phyloP scores from a whole-genome alignment of 495 filamentous ascomycete species.

The Cudoniella acicularis region DNA sequence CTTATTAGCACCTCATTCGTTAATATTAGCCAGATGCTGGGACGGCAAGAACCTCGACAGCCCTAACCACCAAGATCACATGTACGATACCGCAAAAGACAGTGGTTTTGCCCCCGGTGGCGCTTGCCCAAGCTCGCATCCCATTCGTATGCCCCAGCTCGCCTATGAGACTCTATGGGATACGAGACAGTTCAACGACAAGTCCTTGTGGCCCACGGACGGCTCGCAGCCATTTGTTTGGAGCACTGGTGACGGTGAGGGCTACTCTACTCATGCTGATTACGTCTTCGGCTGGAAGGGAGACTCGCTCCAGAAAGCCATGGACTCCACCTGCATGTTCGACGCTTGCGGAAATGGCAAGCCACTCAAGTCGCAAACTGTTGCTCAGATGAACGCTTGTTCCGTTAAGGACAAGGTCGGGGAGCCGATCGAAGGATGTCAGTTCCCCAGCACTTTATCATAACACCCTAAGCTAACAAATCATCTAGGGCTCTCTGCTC shows the following conservation, averaged over 20 bases:
- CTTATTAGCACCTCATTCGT: slow-evolving; percentile 30
- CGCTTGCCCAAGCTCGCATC: slow-evolving; percentile 47
- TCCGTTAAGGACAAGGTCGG: slow-evolving; percentile 36
- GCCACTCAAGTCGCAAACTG: slow-evolving; percentile 42
- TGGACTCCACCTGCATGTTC: slow-evolving; percentile 48
- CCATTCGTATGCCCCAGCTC: slow-evolving; percentile 50
- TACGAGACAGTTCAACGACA: slow-evolving; percentile 44
- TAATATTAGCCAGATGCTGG: slow-evolving; percentile 58
- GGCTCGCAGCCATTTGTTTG: slow-evolving; percentile 43
- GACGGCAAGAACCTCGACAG: slow-evolving; percentile 67
- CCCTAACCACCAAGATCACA: slow-evolving; percentile 51
- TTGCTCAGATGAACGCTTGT: slow-evolving; percentile 41
- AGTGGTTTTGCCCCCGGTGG: slow-evolving; percentile 41
- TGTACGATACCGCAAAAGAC: slow-evolving; percentile 27
- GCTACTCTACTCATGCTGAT: slow-evolving; percentile 66
- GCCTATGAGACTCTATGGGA: slow-evolving; percentile 59
- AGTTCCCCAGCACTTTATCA: slow-evolving; percentile 22
- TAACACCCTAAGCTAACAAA: slow-evolving; percentile 1
- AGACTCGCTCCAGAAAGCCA: slow-evolving; percentile 56
- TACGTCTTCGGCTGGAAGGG: slow-evolving; percentile 77
- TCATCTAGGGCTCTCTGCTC: slow-evolving; percentile 7
- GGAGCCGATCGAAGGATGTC: slow-evolving; percentile 47
- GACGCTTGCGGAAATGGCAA: slow-evolving; percentile 46
- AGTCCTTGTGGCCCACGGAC: slow-evolving; percentile 41
- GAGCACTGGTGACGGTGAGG: slow-evolving; percentile 51